These are phyloP conservation scores for Hyaloscypha variabilis DNA, from an alignment of 495 filamentous ascomycete species.

Conservation along the genomic window DNA sequence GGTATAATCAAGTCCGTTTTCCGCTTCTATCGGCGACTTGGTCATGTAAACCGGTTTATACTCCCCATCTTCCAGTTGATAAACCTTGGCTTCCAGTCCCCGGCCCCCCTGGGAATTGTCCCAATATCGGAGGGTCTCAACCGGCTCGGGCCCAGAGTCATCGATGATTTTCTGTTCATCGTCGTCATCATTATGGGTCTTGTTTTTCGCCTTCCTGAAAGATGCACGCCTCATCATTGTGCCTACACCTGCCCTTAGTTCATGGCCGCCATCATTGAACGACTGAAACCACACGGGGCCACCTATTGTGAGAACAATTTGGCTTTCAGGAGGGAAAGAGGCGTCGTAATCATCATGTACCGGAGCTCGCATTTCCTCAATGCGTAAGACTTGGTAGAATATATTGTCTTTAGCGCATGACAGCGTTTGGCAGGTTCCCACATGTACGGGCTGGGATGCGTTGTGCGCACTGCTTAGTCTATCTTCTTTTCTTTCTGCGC, in stretches of 20 bases:
- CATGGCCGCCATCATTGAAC: constrained; percentile 1
- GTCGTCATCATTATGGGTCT: neutral
- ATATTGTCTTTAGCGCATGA: constrained; percentile 21
- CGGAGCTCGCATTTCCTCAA: constrained; percentile 6
- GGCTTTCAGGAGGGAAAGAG: neutral
- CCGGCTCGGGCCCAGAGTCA: neutral
- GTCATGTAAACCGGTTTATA: neutral
- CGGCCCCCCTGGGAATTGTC: neutral
- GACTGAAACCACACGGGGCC: constrained; percentile 16
- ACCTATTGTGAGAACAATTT: constrained; percentile 17
- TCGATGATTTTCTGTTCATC: neutral
- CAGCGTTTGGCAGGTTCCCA: constrained; percentile 14
- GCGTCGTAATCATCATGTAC: too few relatives aligned
- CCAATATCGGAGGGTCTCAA: neutral
- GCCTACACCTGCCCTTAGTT: neutral
- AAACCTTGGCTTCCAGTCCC: neutral
- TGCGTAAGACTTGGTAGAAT: constrained; percentile 26
- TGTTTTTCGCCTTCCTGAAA: neutral
- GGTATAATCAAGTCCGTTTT: neutral
- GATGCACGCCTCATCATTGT: neutral
- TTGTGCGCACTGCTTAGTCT: too few relatives aligned
- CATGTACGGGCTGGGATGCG: too few relatives aligned
- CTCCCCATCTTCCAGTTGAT: neutral
- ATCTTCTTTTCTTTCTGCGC: too few relatives aligned
- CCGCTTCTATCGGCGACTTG: neutral